Base-by-base conservation (phyloP, 2,329 filamentous ascomycete species). In the Colletotrichum siamense region DNA sequence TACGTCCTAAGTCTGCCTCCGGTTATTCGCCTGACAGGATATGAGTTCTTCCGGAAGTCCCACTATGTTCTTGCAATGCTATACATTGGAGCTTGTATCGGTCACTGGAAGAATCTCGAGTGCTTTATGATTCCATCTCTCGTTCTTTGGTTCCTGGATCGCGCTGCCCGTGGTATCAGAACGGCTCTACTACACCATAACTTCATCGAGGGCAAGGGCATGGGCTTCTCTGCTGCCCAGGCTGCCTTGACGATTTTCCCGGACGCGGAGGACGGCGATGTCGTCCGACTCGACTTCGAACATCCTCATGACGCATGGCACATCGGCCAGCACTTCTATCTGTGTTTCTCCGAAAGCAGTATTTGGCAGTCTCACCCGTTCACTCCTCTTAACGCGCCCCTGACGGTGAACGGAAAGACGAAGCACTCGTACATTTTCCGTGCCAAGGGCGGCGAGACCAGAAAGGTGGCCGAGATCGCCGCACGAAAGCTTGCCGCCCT, bases 351-450 rank as follows among this genome's bases (percentile, higher is more conserved):
- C 0, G 89, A 92, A 76, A 86, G 91, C 44, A 93, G 89, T 79
- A 89, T 95, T 79, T 95, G 93, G 92, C 93, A 95, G 82, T 92
- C 92, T 0, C 94, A 95, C 79, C 94, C 94, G 0, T 94, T 95
- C 81, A 94, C 93, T 0, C 91, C 92, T 0, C 85, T 92, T 15
- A 92, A 89, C 69, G 82, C 90, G 0, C 92, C 91, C 0, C 79
- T 84, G 10, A 82, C 86, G 0, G 79, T 82, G 28, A 82, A 85
- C 69, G 83, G 87, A 1, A 79, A 81, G 3, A 87, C 90, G 22
- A 83, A 84, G 61, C 90, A 92, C 78, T 88, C 89, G 18, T 92
- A 92, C 79, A 87, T 92, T 67, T 85, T 93, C 75, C 86, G 91
- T 6, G 90, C 90, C 10, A 91, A 91, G 77, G 83, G 84, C 1